These are phyloP conservation scores for Vararia minispora DNA, from an alignment of 768 basidiomycete genomes.

Conservation along the genomic window DNA sequence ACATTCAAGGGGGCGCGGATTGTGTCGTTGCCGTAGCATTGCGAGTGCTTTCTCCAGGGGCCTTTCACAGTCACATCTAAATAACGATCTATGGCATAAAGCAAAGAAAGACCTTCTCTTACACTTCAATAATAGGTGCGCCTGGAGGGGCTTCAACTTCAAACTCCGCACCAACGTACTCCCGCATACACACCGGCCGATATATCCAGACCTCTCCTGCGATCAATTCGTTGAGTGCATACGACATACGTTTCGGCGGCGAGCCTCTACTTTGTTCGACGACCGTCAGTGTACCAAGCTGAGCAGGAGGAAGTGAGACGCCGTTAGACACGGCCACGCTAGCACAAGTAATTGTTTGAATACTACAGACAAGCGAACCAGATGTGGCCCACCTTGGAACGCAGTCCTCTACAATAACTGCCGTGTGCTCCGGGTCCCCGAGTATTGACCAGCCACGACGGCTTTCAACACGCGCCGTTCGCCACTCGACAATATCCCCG, in stretches of 20 bases:
- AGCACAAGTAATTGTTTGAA: too few species aligned
- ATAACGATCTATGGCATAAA: too few species aligned
- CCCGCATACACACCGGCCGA: slow-evolving; percentile 34
- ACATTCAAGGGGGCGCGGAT: too few species aligned
- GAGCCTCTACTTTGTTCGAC: slow-evolving; percentile 39
- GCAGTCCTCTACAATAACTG: slow-evolving; percentile 32
- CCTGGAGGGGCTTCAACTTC: slow-evolving; percentile 8
- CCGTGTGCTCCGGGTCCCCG: slow-evolving; percentile 46
- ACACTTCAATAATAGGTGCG: slow-evolving; percentile 2
- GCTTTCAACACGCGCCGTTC: slow-evolving; percentile 20
- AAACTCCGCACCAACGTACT: slow-evolving; percentile 19
- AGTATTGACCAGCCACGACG: slow-evolving; percentile 20
- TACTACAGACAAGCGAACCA: too few species aligned
- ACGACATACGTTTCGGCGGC: slow-evolving; percentile 28
- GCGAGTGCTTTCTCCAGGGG: too few species aligned
- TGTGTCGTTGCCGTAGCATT: too few species aligned
- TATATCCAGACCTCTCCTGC: slow-evolving; percentile 50
- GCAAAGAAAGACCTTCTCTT: not conserved
- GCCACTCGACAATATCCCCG: slow-evolving; percentile 48
- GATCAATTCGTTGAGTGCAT: slow-evolving; percentile 32
- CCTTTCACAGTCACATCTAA: too few species aligned
- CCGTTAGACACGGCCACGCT: slow-evolving; percentile 27
- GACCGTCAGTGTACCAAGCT: slow-evolving; percentile 35
- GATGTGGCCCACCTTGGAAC: slow-evolving; percentile 20
- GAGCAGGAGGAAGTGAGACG: slow-evolving; percentile 23